phyloP scores from a whole-genome alignment of 306 rosid genomes.

The Malus sieversii region DNA sequence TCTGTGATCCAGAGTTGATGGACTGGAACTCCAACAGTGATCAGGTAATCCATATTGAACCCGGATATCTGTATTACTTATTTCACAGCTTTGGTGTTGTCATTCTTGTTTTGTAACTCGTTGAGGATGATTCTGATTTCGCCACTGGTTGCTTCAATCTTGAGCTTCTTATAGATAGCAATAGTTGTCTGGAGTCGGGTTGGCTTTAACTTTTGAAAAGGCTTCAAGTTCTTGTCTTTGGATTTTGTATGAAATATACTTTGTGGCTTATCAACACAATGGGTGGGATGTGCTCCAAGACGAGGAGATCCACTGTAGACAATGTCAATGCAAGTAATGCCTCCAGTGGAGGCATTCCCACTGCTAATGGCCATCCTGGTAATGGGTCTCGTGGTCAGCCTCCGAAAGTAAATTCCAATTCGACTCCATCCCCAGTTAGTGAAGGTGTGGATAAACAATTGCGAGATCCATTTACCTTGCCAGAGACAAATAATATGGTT shows the following conservation, averaged over 20 bases:
- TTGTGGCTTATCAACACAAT: slow-evolving; percentile 30
- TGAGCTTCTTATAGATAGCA: slow-evolving; percentile 5
- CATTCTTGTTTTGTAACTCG: slow-evolving; percentile 6
- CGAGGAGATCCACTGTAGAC: slow-evolving; percentile 57
- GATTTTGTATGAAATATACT: slow-evolving; percentile 33
- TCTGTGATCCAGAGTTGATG: slow-evolving; percentile 41
- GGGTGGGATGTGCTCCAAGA: slow-evolving; percentile 92
- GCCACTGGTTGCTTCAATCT: slow-evolving; percentile 7
- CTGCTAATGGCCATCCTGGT: slow-evolving; percentile 57
- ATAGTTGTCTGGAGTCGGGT: neutral
- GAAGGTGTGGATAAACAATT: slow-evolving; percentile 48
- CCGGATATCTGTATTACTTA: slow-evolving; percentile 16
- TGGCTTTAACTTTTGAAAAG: neutral
- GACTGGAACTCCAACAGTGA: slow-evolving; percentile 56
- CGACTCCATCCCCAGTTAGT: slow-evolving; percentile 32
- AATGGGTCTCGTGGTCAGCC: slow-evolving; percentile 42
- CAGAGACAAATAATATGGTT: slow-evolving; percentile 36
- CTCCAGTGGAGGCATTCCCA: slow-evolving; percentile 36
- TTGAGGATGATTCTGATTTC: slow-evolving; percentile 12
- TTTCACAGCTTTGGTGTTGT: slow-evolving; percentile 20
- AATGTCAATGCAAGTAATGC: slow-evolving; percentile 47
- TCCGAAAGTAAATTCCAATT: slow-evolving; percentile 31
- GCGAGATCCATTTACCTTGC: slow-evolving; percentile 52
- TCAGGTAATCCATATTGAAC: slow-evolving; percentile 23
- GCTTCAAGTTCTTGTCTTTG: slow-evolving; percentile 11